Evolutionary conservation across 1,284 basidiomycete genomes (phyloP), one percentile per base, ranked within the genome.

Genomic region (Pseudozyma pruni): DNA sequence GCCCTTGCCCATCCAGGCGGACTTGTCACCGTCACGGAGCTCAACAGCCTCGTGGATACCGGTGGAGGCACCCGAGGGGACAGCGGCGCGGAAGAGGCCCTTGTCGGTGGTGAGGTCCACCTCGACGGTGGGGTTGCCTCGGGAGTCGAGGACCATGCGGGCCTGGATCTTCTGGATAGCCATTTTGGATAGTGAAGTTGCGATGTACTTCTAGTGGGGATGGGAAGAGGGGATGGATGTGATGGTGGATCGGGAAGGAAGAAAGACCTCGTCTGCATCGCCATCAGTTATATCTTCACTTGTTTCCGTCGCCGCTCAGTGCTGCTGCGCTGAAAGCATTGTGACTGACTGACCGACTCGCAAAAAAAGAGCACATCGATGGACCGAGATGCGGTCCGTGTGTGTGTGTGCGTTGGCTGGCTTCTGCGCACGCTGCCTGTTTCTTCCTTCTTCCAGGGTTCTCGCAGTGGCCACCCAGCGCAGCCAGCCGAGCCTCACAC

Each of bases 1-100:
- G 51, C 79, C 78, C 75, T 98, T 99, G 84, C 96, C 96, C 81
- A 97, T 88, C 84, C 97, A 99, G 79, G 88, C 87, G 79, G 86
- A 86, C 86, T 95, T 95, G 87, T 94, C 95, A 72, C 90, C 91
- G 85, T 99, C 96, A 78, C 96, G 93, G 83, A 98, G 91, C 86
- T 99, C 96, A 74, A 96, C 93, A 73, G 96, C 96, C 86, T 99
- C 96, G 85, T 98, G 93, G 77, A 93, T 87, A 87, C 96, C 96
- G 59, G 95, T 98, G 63, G 95, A 98, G 47, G 96, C 96, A 84
- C 96, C 96, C 59, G 94, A 98, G 56, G 96, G 96, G 42, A 98
- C 96, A 73, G 93, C 89, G 71, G 93, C 92, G 74, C 93, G 91
- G 91, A 91, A 98, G 78, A 90, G 90, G 73, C 95, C 94, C 72